These are phyloP conservation scores for Aspergillus vadensis DNA, from an alignment of 2,329 filamentous ascomycete genomes.

Conservation along the genomic window DNA sequence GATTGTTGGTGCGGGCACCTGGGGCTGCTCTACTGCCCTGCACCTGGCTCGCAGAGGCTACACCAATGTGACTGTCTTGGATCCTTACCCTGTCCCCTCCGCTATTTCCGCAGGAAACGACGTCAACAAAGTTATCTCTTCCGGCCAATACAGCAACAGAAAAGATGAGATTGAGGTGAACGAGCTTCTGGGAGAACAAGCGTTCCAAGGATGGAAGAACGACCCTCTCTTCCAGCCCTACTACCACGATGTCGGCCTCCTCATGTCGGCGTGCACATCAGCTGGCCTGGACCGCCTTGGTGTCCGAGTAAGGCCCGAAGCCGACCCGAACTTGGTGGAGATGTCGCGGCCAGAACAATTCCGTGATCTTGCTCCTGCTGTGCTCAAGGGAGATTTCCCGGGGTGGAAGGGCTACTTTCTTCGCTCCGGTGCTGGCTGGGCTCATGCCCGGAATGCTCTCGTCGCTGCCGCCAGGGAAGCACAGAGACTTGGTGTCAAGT, in stretches of 20 bases:
- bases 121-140: constrained; percentile 51
- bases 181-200: constrained; percentile 34
- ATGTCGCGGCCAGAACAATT: constrained; percentile 50
- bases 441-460: constrained; percentile 52
- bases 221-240: constrained; percentile 49
- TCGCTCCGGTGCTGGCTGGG: constrained; percentile 53
- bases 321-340: constrained; percentile 32
- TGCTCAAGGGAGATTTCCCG: constrained; percentile 48
- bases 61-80: constrained; percentile 52
- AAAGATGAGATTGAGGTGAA: constrained; percentile 29
- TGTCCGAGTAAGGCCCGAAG: constrained; percentile 33
- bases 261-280: constrained; percentile 46
- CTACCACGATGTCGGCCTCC: constrained; percentile 49
- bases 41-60: constrained; percentile 50
- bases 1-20: constrained; percentile 53
- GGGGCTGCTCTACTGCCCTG: constrained; percentile 51
- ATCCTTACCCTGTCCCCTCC: constrained; percentile 51
- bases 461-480: constrained; percentile 50
- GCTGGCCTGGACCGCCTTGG: constrained; percentile 40
- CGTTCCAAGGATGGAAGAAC: constrained; percentile 46
- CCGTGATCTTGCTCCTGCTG: constrained; percentile 51
- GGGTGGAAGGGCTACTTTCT: constrained; percentile 49
- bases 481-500: constrained; percentile 47
- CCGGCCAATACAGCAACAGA: constrained; percentile 34
- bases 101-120: constrained; percentile 52